Percentiles rank a stretch among this genome's conserved stretches.
Conservation (phyloP, 1,139 yeast genomes). For the Nakaseomyces glabratus region DNA sequence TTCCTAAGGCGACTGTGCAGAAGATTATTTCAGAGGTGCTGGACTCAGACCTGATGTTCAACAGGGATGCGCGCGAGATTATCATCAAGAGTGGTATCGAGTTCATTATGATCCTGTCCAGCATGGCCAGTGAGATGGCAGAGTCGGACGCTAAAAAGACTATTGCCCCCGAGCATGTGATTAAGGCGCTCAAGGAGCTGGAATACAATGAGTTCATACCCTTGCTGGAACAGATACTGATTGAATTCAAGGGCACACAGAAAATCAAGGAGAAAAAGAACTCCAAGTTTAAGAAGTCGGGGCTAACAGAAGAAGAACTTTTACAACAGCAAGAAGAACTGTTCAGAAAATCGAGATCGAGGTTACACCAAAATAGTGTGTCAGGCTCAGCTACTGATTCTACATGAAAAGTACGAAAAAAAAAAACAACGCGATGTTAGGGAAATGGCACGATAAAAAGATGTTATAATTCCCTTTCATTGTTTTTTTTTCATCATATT, state of each 20-base stretch:
- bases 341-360: slow-evolving; percentile 79
- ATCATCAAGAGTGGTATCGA: slow-evolving; percentile 93
- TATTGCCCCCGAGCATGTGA: slow-evolving; percentile 92
- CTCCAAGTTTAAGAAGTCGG: slow-evolving; percentile 88
- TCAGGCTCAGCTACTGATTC: slow-evolving; percentile 12
- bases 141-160: slow-evolving; percentile 95
- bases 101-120: slow-evolving; percentile 86
- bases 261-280: slow-evolving; percentile 87
- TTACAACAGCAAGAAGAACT: slow-evolving; percentile 87
- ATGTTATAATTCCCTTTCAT: background rate
- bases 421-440: slow-evolving; percentile 9
- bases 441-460: background rate
- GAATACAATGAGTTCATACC: slow-evolving; percentile 84
- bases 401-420: slow-evolving; percentile 10
- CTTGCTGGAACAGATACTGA: slow-evolving; percentile 69
- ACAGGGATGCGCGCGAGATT: slow-evolving; percentile 92
- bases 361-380: slow-evolving; percentile 43
- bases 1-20: slow-evolving; percentile 71
- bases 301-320: slow-evolving; percentile 84
- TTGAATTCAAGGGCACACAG: slow-evolving; percentile 79
- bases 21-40: slow-evolving; percentile 85
- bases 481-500: no score
- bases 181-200: slow-evolving; percentile 78
- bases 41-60: slow-evolving; percentile 70
- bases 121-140: slow-evolving; percentile 92